Percentiles rank a stretch among this genome's conserved stretches.
These are phyloP conservation scores for Pulveroboletus sp. DNA, from an alignment of 768 basidiomycete species.

Conservation along the genomic window DNA sequence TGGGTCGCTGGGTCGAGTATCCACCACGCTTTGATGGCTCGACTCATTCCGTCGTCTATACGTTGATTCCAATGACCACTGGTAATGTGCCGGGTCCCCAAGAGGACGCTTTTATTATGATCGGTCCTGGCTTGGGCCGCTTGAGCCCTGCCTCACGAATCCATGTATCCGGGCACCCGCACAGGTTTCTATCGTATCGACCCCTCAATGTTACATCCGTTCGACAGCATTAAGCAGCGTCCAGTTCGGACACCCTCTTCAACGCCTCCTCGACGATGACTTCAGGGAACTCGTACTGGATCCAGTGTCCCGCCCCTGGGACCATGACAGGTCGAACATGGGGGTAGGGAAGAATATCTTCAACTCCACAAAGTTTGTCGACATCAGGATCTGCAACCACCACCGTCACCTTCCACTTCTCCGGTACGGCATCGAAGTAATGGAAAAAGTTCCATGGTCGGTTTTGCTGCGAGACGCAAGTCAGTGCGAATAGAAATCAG, in stretches of 20 bases:
- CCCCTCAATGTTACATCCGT: too few species aligned
- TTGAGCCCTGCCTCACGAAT: too few species aligned
- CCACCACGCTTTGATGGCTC: too few species aligned
- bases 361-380: neutral
- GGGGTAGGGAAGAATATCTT: conserved; percentile 14
- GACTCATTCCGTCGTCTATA: too few species aligned
- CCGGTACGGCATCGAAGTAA: neutral
- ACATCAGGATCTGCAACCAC: conserved; percentile 19
- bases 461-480: conserved; percentile 6
- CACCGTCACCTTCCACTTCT: conserved; percentile 12
- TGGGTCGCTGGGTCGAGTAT: too few species aligned
- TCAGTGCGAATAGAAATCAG: neutral
- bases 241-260: conserved; percentile 11
- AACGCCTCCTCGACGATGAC: conserved; percentile 15
- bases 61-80: too few species aligned
- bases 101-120: too few species aligned
- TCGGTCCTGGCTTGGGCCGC: too few species aligned
- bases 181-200: too few species aligned
- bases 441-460: conserved; percentile 18
- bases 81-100: too few species aligned
- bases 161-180: too few species aligned
- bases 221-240: neutral
- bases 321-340: conserved; percentile 9
- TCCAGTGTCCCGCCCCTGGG: conserved; percentile 20
- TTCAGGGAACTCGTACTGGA: conserved; percentile 25